Evolutionary conservation across 1,139 yeast species (phyloP).

Genomic region (Entelexis paramagnoliae): DNA sequence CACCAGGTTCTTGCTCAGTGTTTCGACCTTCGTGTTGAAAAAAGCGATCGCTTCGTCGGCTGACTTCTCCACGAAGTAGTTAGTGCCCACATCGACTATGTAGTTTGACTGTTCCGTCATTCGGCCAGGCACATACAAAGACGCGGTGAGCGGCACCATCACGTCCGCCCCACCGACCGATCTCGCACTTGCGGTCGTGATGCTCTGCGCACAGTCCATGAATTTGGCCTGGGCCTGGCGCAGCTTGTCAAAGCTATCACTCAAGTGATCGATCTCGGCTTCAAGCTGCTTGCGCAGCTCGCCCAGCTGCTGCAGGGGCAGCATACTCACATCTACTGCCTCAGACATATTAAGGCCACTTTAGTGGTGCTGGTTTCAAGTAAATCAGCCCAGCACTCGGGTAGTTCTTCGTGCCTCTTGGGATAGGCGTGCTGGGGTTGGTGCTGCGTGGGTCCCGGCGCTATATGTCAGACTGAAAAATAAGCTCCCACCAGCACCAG

Average conservation of each 20-base stretch:
- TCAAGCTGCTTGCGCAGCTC: slow-evolving; percentile 79
- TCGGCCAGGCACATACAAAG: slow-evolving; percentile 81
- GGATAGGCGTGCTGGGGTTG: background rate
- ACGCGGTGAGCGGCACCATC: slow-evolving; percentile 79
- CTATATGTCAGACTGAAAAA: slow-evolving; percentile 3
- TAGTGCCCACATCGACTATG: slow-evolving; percentile 93
- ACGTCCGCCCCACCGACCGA: slow-evolving; percentile 42
- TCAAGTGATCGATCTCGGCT: slow-evolving; percentile 74
- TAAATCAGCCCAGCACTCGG: background rate
- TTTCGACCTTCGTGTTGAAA: slow-evolving; percentile 62
- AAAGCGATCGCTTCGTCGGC: slow-evolving; percentile 59
- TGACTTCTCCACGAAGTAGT: slow-evolving; percentile 78
- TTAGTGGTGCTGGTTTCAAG: background rate
- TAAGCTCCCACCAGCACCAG: background rate
- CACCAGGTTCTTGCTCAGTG: slow-evolving; percentile 59
- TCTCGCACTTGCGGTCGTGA: slow-evolving; percentile 45
- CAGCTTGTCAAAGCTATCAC: slow-evolving; percentile 74
- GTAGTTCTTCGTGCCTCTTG: background rate
- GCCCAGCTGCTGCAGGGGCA: slow-evolving; percentile 67
- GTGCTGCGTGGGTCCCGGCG: background rate
- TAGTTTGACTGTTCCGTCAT: slow-evolving; percentile 49
- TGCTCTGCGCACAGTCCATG: slow-evolving; percentile 66
- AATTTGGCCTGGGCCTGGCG: slow-evolving; percentile 76
- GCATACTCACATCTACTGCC: slow-evolving; percentile 10
- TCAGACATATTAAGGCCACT: slow-evolving; percentile 5